Base-by-base conservation (phyloP, 2,329 filamentous ascomycete genomes). In the Monosporascus sp. region DNA sequence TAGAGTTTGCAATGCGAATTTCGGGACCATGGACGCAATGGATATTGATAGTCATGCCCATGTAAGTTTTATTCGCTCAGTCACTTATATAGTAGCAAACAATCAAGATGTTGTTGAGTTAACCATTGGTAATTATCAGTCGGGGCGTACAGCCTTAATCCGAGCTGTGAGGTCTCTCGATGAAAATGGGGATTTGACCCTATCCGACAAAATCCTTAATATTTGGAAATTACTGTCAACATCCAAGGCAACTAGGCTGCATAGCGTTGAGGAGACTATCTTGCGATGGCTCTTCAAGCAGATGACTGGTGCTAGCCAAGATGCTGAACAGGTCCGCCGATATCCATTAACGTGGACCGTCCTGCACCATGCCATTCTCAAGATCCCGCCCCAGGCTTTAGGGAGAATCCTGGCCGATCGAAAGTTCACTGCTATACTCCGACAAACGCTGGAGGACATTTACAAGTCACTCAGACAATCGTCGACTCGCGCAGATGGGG, bases 361-460 rank as follows among this genome's bases (percentile, higher is more conserved):
- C 37, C 67, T 91, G 24, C 75, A 76, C 45, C 79, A 78, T 54
- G 75, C 87, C 48, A 78, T 90, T 51, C 73, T 77, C 49, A 73
- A 83, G n/a, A 82, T 93, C 19, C 86, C 89, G 0, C 73, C 84
- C 0, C 85, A 87, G 46, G 85, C 83, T 11, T 76, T 90, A 24
- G 88, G 89, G 8, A 84, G 85, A 54, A 84, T 88, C 4, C 76
- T 96, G 7, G 84, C 83, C 22, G 85, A 91, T 54, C 78, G 86
- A 53, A 80, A 83, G 46, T 90, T 95, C 51, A 71, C 88, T 36
- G 70, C 73, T 1, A 80, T 90, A 9, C 67, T 95, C 43, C 83
- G 86, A 61, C 80, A 83, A 61, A 82, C 86, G 0, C 70, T 91
- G 48, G 77, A 82, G 48, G 86, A 91, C 24, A 59, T 81, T 38